Evolutionary conservation across 805 yeast genomes (phyloP).

Genomic region (Wickerhamomyces alni): DNA sequence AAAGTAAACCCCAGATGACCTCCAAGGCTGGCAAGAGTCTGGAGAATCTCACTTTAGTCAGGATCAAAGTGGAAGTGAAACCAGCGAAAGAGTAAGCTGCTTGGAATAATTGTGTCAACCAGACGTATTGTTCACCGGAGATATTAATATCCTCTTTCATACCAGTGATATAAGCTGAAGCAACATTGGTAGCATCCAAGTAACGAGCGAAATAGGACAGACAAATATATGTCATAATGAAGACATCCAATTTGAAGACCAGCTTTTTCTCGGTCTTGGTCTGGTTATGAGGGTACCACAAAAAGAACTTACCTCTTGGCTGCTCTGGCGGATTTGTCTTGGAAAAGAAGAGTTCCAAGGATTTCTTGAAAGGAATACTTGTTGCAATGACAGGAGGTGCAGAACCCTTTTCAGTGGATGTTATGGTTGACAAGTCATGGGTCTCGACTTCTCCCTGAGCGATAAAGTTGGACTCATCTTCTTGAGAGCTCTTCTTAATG

Average conservation of each 20-base stretch:
- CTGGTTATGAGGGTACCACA: too few species aligned
- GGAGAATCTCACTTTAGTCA: conserved; percentile 63
- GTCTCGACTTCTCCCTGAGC: too few species aligned
- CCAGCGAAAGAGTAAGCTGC: conserved; percentile 55
- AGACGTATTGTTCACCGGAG: conserved; percentile 61
- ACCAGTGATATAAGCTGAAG: conserved; percentile 61
- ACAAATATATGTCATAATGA: conserved; percentile 48
- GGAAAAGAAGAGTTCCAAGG: too few species aligned
- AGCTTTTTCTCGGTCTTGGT: conserved; percentile 38
- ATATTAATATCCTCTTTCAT: conserved; percentile 52
- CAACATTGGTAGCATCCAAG: conserved; percentile 52
- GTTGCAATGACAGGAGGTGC: too few species aligned
- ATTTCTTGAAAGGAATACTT: too few species aligned
- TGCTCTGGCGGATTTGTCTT: too few species aligned
- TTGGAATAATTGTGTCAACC: conserved; percentile 51
- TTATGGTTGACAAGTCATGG: too few species aligned
- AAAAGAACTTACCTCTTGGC: too few species aligned
- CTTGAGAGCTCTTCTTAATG: too few species aligned
- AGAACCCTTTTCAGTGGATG: too few species aligned
- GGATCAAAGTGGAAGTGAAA: conserved; percentile 45
- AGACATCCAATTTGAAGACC: conserved; percentile 44
- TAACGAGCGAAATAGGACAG: conserved; percentile 63
- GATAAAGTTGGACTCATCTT: too few species aligned
- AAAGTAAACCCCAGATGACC: conserved; percentile 57
- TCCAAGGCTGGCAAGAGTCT: too few species aligned